Evolutionary conservation across 352 stramenopile species (phyloP), one percentile per base, ranked within the genome.

Genomic region (Pythium dissimile): DNA sequence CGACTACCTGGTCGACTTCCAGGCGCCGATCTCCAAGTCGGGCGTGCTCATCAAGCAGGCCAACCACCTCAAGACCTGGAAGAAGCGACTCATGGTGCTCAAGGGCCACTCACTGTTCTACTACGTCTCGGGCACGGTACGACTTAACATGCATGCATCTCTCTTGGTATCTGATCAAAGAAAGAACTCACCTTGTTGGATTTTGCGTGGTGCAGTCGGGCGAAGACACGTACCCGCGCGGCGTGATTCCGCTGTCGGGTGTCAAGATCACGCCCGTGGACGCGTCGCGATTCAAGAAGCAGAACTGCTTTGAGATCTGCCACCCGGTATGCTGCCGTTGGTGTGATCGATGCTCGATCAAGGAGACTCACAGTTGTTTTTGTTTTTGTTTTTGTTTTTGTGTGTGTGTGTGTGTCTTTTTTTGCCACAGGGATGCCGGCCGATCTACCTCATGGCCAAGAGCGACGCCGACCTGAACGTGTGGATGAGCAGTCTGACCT

Each of bases 51-150:
- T 92, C 56, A 94, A 94, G 43, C 84, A 94, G 66, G 83, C 82
- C 2, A 91, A 94, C 55, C 84, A 94, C 63, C 86, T 94, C 42
- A 94, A 94, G 66, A 94, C 84, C 43, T 94, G 84, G 84, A 94
- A 94, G 60, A 94, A 94, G 59, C 80, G 84, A 1, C 75, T 92
- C 20, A 94, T 94, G 84, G 83, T 94, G 68, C 77, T 94, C 13
- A 91, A 90, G 59, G 84, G 84, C 1, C 84, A 94, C 54, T 92
- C 82, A 44, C 71, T 94, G 26, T 94, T 94, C 61, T 94, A 94
- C 76, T 94, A 94, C 64, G 84, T 92, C 30, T 92, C 83, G 5
- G 83, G 84, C 49, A 90, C 82, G 75, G 83, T 93, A 79, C 26
- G 72, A 35, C 26, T 20, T 26, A n/a, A 28, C 15, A 11, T 50